phyloP scores from a whole-genome alignment of 495 filamentous ascomycete genomes.

The Elaphomyces granulatus region DNA sequence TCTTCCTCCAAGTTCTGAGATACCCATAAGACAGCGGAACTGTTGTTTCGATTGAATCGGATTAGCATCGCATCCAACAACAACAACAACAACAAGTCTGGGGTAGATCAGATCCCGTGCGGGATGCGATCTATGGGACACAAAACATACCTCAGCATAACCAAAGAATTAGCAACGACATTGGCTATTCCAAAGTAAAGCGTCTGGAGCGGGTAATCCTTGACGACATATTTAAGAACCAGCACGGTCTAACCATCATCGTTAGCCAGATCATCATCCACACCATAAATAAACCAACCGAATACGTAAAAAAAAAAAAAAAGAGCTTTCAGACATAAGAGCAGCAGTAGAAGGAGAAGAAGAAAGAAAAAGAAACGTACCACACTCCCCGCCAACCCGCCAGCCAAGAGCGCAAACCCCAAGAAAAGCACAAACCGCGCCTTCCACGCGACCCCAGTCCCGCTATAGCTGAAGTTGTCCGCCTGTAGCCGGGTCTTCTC shows the following conservation, averaged over 20 bases:
- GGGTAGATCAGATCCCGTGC: no score
- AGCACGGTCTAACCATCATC: slow-evolving; percentile 45
- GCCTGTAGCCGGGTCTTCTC: slow-evolving; percentile 80
- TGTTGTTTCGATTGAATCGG: slow-evolving; percentile 21
- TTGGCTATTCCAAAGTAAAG: slow-evolving; percentile 91
- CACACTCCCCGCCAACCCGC: slow-evolving; percentile 84
- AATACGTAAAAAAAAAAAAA: not conserved
- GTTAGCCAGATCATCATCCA: slow-evolving; percentile 4
- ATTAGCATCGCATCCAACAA: slow-evolving; percentile 9
- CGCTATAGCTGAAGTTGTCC: slow-evolving; percentile 77
- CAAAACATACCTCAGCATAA: slow-evolving; percentile 77
- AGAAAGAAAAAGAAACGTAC: slow-evolving; percentile 26
- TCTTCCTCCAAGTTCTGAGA: slow-evolving; percentile 99
- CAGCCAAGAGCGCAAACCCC: slow-evolving; percentile 87
- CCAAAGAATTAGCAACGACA: slow-evolving; percentile 68
- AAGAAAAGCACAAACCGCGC: slow-evolving; percentile 89
- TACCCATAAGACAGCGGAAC: slow-evolving; percentile 84
- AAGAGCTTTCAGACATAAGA: not conserved
- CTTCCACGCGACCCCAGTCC: slow-evolving; percentile 87
- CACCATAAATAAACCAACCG: no score
- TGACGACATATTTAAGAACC: slow-evolving; percentile 83
- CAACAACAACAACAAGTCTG: not conserved
- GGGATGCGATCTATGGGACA: no score
- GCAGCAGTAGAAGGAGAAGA: slow-evolving; percentile 1
- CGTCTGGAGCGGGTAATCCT: slow-evolving; percentile 63